Evolutionary conservation across 148 eudicot species (phyloP), one percentile per base, ranked within the genome.

Genomic region (Camellia granthamiana): DNA sequence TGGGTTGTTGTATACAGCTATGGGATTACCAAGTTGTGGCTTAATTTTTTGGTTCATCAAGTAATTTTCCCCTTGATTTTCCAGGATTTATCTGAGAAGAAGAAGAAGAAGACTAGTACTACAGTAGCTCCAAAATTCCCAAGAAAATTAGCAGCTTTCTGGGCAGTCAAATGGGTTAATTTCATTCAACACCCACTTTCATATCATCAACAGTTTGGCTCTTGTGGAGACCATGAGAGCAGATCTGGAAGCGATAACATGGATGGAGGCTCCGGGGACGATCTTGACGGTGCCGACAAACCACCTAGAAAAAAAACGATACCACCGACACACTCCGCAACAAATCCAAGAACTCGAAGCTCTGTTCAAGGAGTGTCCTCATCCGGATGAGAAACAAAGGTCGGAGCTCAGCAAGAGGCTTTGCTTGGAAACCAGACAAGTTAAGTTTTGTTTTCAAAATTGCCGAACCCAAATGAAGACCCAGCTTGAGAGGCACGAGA

Each of bases 391-490:
- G 88, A 95, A 93, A 77, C 98, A 93, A 93, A 88, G 98, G 84
- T 71, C 89, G 84, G 98, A 95, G 89, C 97, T 95, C 9, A 93
- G 98, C 83, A 92, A 77, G 75, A 89, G 93, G 87, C 92, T 95
- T 62, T 90, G 86, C 64, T 90, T 95, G 87, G 98, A 92, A 72
- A 90, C 94, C 21, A 76, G 98, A 55, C 98, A 95, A 81, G 98
- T 95, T 77, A 95, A 95, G 87, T 95, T 95, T 81, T 95, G 98
- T 97, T 95, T 95, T 72, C 98, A 95, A 81, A 95, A 95, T 86
- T 90, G 98, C 4, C 86, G 98, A 23, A 95, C 98, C 66, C 98
- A 95, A 52, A 95, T 93, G 98, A 95, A 95, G 99, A 95, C 99
- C 15, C 99, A 95, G 86, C 85, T 93, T 65, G 99, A 95, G 77